These are phyloP conservation scores for Pseudoperonospora humuli DNA, from an alignment of 352 stramenopile genomes.

Conservation along the genomic window DNA sequence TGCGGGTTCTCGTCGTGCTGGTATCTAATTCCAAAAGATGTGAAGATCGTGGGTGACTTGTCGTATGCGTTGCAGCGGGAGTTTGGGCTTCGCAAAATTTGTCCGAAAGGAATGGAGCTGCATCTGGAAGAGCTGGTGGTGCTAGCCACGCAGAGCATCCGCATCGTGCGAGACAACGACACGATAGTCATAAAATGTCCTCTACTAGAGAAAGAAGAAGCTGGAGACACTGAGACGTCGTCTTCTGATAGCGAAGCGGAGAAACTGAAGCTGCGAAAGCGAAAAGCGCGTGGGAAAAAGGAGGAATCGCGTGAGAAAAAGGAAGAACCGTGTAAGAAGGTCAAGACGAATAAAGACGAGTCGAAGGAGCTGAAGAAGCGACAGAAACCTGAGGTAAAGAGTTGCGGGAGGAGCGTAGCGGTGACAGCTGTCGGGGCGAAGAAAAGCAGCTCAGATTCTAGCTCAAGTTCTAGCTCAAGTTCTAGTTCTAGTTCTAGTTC, in stretches of 20 bases:
- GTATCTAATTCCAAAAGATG: constrained; percentile 46
- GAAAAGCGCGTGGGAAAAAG: constrained; percentile 4
- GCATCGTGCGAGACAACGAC: constrained; percentile 58
- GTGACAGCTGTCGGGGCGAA: constrained; percentile 1
- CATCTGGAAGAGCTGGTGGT: constrained; percentile 51
- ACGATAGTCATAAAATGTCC: constrained; percentile 44
- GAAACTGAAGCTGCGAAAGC: constrained; percentile 7
- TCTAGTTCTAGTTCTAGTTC: constrained; percentile 1
- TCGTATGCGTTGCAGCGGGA: constrained; percentile 42
- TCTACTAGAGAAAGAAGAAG: neutral
- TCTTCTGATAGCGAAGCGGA: constrained; percentile 8
- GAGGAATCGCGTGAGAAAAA: no score
- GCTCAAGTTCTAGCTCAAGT: neutral
- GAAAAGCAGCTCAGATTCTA: neutral
- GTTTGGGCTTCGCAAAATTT: constrained; percentile 42
- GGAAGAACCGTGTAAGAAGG: constrained; percentile 7
- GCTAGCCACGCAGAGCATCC: constrained; percentile 46
- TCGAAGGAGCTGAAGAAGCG: constrained; percentile 1
- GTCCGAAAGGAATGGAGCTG: constrained; percentile 45
- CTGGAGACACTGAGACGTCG: constrained; percentile 1
- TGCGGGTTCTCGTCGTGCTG: constrained; percentile 58
- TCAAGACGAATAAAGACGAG: constrained; percentile 1
- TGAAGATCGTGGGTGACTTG: constrained; percentile 53
- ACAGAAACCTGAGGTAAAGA: neutral
- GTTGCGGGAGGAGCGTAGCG: neutral